Percentiles rank a stretch among this genome's conserved stretches.
phyloP scores from a whole-genome alignment of 2,329 filamentous ascomycete genomes.

The Rhinocladiella mackenziei region DNA sequence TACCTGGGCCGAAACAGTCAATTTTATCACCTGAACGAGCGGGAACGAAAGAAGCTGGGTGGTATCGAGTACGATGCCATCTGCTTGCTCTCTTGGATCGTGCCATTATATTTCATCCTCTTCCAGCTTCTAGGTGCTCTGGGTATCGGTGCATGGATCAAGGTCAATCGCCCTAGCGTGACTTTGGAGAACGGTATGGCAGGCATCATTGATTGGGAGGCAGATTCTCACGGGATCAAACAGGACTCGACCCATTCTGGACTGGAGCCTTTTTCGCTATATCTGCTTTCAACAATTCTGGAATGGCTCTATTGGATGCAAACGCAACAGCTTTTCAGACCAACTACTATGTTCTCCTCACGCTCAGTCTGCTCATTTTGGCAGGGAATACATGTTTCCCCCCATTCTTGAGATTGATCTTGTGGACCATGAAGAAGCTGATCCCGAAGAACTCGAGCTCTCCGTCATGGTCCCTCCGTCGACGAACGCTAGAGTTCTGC shows the following conservation, averaged over 20 bases:
- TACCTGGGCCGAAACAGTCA: conserved; percentile 47
- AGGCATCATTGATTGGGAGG: neutral
- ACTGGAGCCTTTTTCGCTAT: conserved; percentile 42
- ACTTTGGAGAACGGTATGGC: conserved; percentile 12
- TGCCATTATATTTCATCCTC: conserved; percentile 42
- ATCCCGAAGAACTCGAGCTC: conserved; percentile 37
- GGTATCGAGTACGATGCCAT: conserved; percentile 44
- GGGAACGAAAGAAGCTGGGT: conserved; percentile 41
- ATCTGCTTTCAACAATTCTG: conserved; percentile 51
- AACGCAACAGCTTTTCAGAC: conserved; percentile 40
- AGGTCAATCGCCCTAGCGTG: conserved; percentile 34
- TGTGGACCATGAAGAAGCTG: conserved; percentile 54
- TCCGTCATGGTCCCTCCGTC: conserved; percentile 38
- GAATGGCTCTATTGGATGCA: conserved; percentile 47
- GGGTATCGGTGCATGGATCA: conserved; percentile 44
- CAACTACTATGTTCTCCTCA: conserved; percentile 36
- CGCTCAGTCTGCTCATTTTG: conserved; percentile 35
- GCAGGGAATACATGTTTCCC: conserved; percentile 48
- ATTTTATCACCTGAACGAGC: conserved; percentile 45
- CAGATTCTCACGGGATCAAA: neutral
- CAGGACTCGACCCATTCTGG: conserved; percentile 43
- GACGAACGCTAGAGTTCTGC: conserved; percentile 51
- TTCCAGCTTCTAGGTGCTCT: conserved; percentile 45
- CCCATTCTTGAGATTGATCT: conserved; percentile 53
- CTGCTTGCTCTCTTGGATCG: conserved; percentile 26